Evolutionary conservation across 345 rosid species (phyloP).

Genomic region (Durio zibethinus): DNA sequence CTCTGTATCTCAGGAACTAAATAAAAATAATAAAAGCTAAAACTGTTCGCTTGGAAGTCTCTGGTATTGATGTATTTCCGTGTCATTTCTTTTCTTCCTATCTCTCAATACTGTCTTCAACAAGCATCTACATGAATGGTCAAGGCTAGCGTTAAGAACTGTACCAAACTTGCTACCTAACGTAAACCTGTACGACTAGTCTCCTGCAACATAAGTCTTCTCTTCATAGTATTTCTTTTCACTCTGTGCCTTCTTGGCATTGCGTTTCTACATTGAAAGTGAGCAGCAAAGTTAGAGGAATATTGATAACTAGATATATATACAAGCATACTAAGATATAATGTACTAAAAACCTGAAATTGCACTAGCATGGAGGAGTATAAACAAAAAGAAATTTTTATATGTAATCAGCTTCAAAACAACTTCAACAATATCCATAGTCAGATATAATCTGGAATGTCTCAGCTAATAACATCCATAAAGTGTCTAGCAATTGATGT

Average conservation of each 20-base stretch:
- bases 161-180: conserved; percentile 18
- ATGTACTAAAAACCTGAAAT: neutral
- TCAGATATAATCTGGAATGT: neutral
- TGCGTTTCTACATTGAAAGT: conserved; percentile 50
- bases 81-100: neutral
- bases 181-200: conserved; percentile 22
- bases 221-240: conserved; percentile 68
- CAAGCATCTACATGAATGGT: conserved; percentile 15
- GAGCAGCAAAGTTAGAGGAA: neutral
- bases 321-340: neutral
- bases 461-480: neutral
- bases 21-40: neutral
- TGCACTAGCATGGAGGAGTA: neutral
- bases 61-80: neutral
- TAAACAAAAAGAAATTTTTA: no score
- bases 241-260: conserved; percentile 49
- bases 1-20: conserved; percentile 5
- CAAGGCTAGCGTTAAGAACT: conserved; percentile 16
- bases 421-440: neutral
- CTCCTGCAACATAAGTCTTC: conserved; percentile 55
- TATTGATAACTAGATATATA: neutral
- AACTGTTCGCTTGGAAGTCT: neutral
- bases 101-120: conserved; percentile 11
- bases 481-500: neutral
- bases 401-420: no score